Base-by-base conservation (phyloP, 257 asterid species). In the Leonotis leonurus region DNA sequence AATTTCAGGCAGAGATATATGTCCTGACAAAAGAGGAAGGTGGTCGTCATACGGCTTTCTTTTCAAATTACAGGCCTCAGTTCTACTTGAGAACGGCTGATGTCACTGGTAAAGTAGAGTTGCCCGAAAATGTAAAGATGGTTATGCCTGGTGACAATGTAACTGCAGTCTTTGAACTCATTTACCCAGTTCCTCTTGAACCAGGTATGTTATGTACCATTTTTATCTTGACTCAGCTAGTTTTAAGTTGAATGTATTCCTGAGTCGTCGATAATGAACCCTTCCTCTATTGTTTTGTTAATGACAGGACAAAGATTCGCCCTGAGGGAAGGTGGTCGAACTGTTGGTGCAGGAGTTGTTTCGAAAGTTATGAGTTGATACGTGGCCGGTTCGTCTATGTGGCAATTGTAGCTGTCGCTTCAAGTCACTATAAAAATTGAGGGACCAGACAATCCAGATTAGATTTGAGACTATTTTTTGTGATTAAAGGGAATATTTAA, bases 81-180 rank as follows among this genome's bases (percentile, higher is more conserved):
- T 93, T 93, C 71, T 93, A 93, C 90, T 22, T 93, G 94, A 81
- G 97, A 71, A 93, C 99, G 8, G 97, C 97, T 7, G 97, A 93
- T 65, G 81, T 93, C 65, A 89, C 99, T 17, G 99, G 97, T 56
- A 89, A 82, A 74, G 92, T 93, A 21, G 90, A 81, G 71, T 76
- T 93, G 74, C 99, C 99, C 0, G 94, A 87, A 80, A 83, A 82
- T 52, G 94, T 93, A 35, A 87, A 93, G 90, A 93, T 93, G 99
- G 99, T 89, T 64, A 89, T 93, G 97, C 99, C 99, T 1, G 99
- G 99, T 43, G 99, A 93, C 85, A 93, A 89, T 60, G 97, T 93
- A 40, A 93, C 99, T 25, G 99, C 96, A 53, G 77, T 78, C 52
- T 89, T 93, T 45, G 96, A 89, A 78, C 88, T 93, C 59, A 89